phyloP scores from a whole-genome alignment of 306 rosid genomes.

The Mimosa pudica region DNA sequence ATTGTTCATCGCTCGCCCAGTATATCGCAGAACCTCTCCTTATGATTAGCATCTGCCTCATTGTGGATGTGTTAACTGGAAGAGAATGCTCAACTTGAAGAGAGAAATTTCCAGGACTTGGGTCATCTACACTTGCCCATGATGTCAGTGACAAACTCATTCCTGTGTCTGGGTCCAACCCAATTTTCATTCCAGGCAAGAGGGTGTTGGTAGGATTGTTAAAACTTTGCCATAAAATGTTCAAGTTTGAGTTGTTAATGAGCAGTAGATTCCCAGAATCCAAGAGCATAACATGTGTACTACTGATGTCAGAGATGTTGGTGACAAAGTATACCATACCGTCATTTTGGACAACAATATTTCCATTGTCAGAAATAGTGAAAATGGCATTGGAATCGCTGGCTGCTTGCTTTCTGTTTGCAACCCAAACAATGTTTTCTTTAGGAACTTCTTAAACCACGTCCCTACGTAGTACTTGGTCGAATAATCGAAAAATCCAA shows the following conservation, averaged over 20 bases:
- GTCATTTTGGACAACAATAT: conserved; percentile 14
- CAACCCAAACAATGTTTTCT: conserved; percentile 35
- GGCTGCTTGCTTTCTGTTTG: not conserved
- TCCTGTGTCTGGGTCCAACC: not conserved
- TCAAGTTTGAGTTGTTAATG: not conserved
- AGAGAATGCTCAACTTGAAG: conserved; percentile 5
- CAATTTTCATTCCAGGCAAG: conserved; percentile 28
- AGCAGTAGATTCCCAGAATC: conserved; percentile 36
- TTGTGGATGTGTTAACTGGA: not conserved
- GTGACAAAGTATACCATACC: not conserved
- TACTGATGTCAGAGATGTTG: not conserved
- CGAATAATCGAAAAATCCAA: conserved; percentile 5
- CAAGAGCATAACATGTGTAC: conserved; percentile 16
- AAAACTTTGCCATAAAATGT: conserved; percentile 38
- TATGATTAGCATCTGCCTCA: not conserved
- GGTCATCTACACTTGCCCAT: conserved; percentile 9
- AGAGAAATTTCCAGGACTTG: conserved; percentile 21
- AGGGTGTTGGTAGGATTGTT: conserved; percentile 22
- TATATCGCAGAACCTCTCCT: not conserved
- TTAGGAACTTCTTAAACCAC: conserved; percentile 2
- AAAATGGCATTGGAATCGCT: not conserved
- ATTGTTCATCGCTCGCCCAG: conserved; percentile 5
- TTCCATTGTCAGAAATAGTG: not conserved
- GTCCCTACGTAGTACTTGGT: conserved; percentile 34
- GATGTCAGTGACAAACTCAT: not conserved